Percentiles rank a stretch among this genome's conserved stretches.
phyloP scores from a whole-genome alignment of 306 rosid genomes.

The Vigna radiata region DNA sequence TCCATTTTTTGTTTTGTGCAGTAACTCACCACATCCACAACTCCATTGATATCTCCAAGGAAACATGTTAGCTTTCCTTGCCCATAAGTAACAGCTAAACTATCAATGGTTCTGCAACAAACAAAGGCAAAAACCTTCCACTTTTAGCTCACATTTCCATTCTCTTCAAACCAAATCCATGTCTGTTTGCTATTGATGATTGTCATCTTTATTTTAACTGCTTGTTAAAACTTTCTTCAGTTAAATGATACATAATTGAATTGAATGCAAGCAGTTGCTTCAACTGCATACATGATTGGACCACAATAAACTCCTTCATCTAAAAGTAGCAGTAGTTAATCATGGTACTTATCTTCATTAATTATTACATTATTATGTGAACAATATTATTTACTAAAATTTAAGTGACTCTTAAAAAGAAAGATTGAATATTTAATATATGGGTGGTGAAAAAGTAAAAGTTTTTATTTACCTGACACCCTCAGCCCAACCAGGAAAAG shows the following conservation, averaged over 20 bases:
- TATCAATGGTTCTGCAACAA: constrained; percentile 75
- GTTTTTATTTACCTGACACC: constrained; percentile 63
- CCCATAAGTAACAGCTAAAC: constrained; percentile 72
- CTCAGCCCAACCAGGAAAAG: constrained; percentile 87
- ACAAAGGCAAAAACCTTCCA: background rate
- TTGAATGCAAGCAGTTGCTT: background rate
- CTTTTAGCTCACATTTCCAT: background rate
- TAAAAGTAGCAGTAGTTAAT: background rate
- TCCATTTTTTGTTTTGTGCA: background rate
- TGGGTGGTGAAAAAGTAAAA: background rate
- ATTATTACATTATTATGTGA: background rate
- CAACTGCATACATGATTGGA: background rate
- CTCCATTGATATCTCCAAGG: constrained; percentile 52
- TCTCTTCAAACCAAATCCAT: constrained; percentile 31
- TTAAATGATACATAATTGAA: background rate
- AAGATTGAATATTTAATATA: background rate
- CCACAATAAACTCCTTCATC: background rate
- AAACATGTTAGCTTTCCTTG: constrained; percentile 77
- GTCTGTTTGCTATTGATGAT: background rate
- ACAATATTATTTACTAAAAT: background rate
- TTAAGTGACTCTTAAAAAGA: background rate
- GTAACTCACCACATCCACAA: constrained; percentile 69
- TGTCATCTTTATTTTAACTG: background rate
- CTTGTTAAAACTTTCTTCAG: background rate
- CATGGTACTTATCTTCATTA: background rate